These are phyloP conservation scores for Ceratocystis papillata DNA, from an alignment of 2,329 filamentous ascomycete genomes.

Conservation along the genomic window DNA sequence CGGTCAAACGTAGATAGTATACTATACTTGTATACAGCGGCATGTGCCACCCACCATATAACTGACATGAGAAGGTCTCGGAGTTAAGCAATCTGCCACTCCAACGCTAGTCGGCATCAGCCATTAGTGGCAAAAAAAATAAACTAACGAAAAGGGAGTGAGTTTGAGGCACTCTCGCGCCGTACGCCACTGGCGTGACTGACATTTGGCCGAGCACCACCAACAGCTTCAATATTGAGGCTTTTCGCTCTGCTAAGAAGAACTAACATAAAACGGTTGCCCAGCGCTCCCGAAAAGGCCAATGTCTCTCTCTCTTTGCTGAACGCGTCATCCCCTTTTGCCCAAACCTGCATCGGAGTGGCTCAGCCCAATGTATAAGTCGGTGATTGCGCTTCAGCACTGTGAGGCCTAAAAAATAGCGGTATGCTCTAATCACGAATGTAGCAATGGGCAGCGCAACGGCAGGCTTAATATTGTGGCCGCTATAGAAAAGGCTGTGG, in stretches of 20 bases:
- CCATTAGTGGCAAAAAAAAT: neutral
- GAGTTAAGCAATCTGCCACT: neutral
- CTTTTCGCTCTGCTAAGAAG: neutral
- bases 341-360: neutral
- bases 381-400: neutral
- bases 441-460: neutral
- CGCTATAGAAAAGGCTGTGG: no score
- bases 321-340: neutral
- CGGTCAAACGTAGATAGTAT: no score
- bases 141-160: neutral
- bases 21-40: no score
- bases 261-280: neutral
- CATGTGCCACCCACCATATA: no score
- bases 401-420: neutral
- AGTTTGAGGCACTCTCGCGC: neutral
- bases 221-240: neutral
- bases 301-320: neutral
- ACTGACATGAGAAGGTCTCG: neutral
- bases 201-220: neutral
- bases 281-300: neutral
- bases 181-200: neutral
- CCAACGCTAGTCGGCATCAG: neutral
- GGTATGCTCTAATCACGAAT: neutral
- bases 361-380: neutral
- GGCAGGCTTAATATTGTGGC: no score